Evolutionary conservation across 768 basidiomycete species (phyloP).

Genomic region (Russula olivacea): DNA sequence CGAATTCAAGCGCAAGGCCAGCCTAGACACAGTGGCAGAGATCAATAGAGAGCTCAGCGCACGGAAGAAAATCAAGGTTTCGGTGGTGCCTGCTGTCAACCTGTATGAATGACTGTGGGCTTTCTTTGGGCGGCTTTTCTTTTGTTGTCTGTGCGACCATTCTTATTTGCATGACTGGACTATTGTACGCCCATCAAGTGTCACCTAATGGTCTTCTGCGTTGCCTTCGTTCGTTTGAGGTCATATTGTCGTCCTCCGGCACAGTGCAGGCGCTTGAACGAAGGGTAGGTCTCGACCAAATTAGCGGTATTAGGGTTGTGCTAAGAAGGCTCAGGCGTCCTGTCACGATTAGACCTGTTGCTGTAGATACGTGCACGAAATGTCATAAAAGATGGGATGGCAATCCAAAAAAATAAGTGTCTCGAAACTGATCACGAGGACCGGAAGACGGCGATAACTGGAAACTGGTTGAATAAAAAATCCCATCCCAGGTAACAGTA

Average conservation of each 20-base stretch:
- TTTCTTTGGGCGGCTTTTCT: background rate
- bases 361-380: background rate
- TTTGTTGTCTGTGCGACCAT: background rate
- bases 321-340: background rate
- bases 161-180: background rate
- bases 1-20: constrained; percentile 35
- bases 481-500: no score
- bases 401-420: constrained; percentile 4
- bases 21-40: constrained; percentile 20
- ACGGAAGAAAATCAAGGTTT: constrained; percentile 66
- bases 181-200: background rate
- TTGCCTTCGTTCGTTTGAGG: background rate
- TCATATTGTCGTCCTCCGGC: background rate
- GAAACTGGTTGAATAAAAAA: background rate
- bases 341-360: constrained; percentile 7
- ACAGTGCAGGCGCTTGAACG: background rate
- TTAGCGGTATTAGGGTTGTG: constrained; percentile 3
- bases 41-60: constrained; percentile 30
- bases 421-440: background rate
- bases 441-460: background rate
- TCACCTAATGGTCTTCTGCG: background rate
- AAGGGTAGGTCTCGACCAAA: background rate
- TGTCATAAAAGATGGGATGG: background rate
- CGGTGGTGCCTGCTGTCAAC: constrained; percentile 61
- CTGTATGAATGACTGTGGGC: constrained; percentile 54